phyloP scores from a whole-genome alignment of 179 eudicot genomes.

The Patellifolia procumbens region DNA sequence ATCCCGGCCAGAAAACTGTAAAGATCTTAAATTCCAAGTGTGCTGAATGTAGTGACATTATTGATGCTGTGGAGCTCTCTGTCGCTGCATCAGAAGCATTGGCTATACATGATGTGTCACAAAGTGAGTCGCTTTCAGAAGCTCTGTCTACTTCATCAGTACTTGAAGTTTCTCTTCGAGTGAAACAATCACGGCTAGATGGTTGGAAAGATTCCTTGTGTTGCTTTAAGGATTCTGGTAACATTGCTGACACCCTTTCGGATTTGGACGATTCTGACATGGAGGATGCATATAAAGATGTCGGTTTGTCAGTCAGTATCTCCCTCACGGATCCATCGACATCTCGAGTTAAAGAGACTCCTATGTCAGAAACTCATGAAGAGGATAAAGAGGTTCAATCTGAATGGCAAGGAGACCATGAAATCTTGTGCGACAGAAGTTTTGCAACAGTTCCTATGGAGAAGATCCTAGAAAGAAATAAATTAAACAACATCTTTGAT shows the following conservation, averaged over 20 bases:
- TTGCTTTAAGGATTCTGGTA: conserved; percentile 31
- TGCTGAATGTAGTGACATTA: conserved; percentile 36
- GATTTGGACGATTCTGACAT: conserved; percentile 61
- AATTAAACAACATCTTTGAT: conserved; percentile 29
- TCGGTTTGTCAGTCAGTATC: conserved; percentile 50
- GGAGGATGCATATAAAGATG: conserved; percentile 79
- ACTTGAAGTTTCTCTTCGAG: conserved; percentile 76
- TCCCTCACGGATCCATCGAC: conserved; percentile 32
- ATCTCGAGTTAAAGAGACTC: conserved; percentile 70
- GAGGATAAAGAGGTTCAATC: conserved; percentile 36
- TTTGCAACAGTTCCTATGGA: conserved; percentile 20
- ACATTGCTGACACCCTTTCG: conserved; percentile 46
- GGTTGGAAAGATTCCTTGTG: conserved; percentile 24
- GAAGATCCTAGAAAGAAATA: conserved; percentile 17
- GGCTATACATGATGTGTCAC: conserved; percentile 54
- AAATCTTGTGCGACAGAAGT: conserved; percentile 21
- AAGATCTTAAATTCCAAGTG: conserved; percentile 27
- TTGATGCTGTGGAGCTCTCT: conserved; percentile 77
- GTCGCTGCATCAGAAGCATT: conserved; percentile 91
- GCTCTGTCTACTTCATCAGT: conserved; percentile 47
- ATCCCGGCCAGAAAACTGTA: conserved; percentile 20
- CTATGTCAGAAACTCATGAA: conserved; percentile 36
- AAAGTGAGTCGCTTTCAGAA: conserved; percentile 37
- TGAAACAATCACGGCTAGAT: conserved; percentile 75
- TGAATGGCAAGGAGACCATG: conserved; percentile 28